Conservation (phyloP, 2,329 filamentous ascomycete species). For the Leptographium galeiforme region DNA sequence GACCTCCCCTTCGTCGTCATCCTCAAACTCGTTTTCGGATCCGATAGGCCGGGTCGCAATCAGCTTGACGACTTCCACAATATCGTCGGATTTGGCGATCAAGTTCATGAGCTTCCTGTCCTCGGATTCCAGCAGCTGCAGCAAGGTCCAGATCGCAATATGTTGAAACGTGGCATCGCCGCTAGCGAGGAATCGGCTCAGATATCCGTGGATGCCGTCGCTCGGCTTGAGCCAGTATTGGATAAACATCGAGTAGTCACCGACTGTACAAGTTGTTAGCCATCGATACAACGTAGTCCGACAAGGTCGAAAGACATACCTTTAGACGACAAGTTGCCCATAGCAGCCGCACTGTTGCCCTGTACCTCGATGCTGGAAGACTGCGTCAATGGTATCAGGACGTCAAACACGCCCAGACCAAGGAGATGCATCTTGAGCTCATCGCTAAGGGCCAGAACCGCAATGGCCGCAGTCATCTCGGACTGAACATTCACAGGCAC, state of each 20-base stretch:
- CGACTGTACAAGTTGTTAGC: constrained; percentile 43
- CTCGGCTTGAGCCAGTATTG: constrained; percentile 87
- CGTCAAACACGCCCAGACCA: constrained; percentile 87
- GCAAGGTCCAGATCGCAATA: constrained; percentile 94
- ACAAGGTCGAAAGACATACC: constrained; percentile 37
- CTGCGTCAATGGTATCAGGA: constrained; percentile 87
- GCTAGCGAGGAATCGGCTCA: constrained; percentile 82
- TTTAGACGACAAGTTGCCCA: constrained; percentile 95
- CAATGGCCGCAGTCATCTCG: constrained; percentile 99
- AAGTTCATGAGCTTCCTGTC: constrained; percentile 78
- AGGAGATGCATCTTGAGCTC: constrained; percentile 87
- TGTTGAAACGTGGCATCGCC: constrained; percentile 97
- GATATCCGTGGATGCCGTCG: constrained; percentile 89
- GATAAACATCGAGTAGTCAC: constrained; percentile 92
- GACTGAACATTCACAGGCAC: constrained; percentile 92
- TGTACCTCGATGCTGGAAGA: constrained; percentile 96
- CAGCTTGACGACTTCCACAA: constrained; percentile 80
- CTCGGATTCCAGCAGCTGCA: constrained; percentile 91
- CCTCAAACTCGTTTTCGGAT: constrained; percentile 71
- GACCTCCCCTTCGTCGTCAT: constrained; percentile 87
- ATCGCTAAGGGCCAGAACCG: constrained; percentile 86
- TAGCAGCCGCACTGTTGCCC: constrained; percentile 89
- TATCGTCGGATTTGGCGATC: constrained; percentile 80
- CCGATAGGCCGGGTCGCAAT: constrained; percentile 86
- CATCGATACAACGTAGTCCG: background rate